Base-by-base conservation (phyloP, 257 asterid genomes). In the Perilla frutescens region DNA sequence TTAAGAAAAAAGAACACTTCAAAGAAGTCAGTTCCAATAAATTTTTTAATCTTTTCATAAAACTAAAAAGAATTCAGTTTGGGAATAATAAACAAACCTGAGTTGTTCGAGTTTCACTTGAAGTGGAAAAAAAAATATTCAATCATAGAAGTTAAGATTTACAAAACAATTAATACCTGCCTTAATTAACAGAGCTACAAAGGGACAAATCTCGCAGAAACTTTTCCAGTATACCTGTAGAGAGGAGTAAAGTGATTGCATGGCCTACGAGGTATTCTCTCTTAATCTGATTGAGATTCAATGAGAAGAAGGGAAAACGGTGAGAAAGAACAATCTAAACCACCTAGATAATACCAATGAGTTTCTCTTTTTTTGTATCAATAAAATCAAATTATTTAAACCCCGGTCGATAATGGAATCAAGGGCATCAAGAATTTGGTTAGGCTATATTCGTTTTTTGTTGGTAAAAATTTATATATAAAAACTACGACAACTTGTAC, bases 321-420 rank as follows among this genome's bases (percentile, higher is more conserved):
- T n/a, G 62, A 36, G 40, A 31, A 51, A 31, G 60, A 57, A 56
- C 13, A 45, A 45, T 71, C 50, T 14, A 36, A 20, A 39, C 63
- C 74, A 48, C 68, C 55, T 15, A 36, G 55, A 54, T 11, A 8
- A 60, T 37, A 56, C 1, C 5, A 12, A 39, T 15, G 5, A 56
- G 13, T 48, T 60, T n/a, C 13, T 20, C 1, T 20, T 20, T 13
- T 9, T 37, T 49, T 2, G 51, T 7, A 20, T 48, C 6, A 47
- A 13, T 60, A 20, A 20, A 45, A 48, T 72, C 51, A 61, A 29
- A 72, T 58, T 45, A 31, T 59, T 29, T 7, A 41, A 29, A 55
- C 29, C 45, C 0, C 44, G 40, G 54, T 26, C 41, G 6, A 41
- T 2, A 41, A 68, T 64, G n/a, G 39, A 48, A 34, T 56, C 67